These are phyloP conservation scores for Morella rubra DNA, from an alignment of 306 rosid species.

Conservation along the genomic window DNA sequence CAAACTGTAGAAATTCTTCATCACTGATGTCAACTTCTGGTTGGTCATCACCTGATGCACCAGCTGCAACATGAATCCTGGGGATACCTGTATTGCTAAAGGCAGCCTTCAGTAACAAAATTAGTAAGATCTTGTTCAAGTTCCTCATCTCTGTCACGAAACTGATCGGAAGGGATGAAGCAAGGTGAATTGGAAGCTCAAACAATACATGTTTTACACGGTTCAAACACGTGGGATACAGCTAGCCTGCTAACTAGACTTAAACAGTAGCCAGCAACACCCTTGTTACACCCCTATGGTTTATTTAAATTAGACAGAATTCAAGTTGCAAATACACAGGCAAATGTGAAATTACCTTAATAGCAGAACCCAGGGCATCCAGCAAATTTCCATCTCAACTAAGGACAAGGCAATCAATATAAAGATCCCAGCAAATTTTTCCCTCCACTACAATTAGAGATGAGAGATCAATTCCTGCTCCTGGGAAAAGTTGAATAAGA, in stretches of 20 bases:
- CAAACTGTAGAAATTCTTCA: constrained; percentile 85
- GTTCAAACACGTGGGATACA: background rate
- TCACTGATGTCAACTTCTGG: constrained; percentile 82
- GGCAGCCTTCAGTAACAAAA: constrained; percentile 66
- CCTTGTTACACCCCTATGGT: too few relatives aligned
- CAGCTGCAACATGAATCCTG: constrained; percentile 60
- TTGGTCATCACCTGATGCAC: constrained; percentile 53
- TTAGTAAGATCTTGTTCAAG: constrained; percentile 2
- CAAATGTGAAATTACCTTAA: constrained; percentile 56
- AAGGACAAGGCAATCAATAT: constrained; percentile 81
- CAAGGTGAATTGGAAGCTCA: background rate
- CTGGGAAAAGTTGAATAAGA: constrained; percentile 32
- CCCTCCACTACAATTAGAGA: constrained; percentile 70
- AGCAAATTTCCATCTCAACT: constrained; percentile 86
- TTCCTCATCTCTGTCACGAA: background rate
- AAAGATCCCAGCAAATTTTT: constrained; percentile 92
- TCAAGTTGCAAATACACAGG: background rate
- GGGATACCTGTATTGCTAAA: constrained; percentile 87
- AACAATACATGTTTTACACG: background rate
- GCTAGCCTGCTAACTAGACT: background rate
- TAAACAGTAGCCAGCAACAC: too few relatives aligned
- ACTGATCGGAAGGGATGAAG: background rate
- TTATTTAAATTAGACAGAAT: background rate
- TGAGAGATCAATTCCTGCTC: constrained; percentile 82
- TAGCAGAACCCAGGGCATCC: constrained; percentile 85